phyloP scores from a whole-genome alignment of 441 rosid species.

The Croton laevigatus region DNA sequence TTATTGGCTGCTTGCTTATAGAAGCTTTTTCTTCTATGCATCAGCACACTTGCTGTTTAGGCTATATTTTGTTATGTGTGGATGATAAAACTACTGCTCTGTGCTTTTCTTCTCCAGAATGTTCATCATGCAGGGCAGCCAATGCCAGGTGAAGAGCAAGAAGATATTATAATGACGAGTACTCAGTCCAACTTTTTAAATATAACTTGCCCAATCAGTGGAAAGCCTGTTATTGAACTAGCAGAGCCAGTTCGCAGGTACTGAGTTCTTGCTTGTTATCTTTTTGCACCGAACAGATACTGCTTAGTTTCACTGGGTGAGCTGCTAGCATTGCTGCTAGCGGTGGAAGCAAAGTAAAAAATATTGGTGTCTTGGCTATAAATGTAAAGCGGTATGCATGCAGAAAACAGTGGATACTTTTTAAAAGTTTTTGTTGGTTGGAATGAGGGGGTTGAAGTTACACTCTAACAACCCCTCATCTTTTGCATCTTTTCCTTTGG shows the following conservation, averaged over 20 bases:
- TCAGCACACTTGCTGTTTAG: background rate
- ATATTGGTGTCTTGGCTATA: background rate
- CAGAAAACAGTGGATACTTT: background rate
- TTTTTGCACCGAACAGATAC: background rate
- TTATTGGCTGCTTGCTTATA: background rate
- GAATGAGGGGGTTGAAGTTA: background rate
- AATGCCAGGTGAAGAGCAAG: conserved; percentile 96
- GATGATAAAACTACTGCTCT: conserved; percentile 1
- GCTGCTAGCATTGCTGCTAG: background rate
- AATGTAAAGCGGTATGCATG: background rate
- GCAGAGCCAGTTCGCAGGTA: conserved; percentile 91
- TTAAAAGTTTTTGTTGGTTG: background rate
- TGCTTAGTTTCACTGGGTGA: conserved; percentile 1
- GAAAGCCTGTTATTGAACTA: conserved; percentile 71
- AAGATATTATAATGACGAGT: conserved; percentile 81
- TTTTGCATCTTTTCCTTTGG: background rate
- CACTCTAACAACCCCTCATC: background rate
- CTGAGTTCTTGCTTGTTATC: background rate
- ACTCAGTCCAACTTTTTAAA: conserved; percentile 81
- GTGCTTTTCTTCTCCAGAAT: conserved; percentile 44
- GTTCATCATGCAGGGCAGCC: conserved; percentile 87
- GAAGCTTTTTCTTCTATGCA: background rate
- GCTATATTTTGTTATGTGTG: background rate
- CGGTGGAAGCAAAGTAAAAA: background rate
- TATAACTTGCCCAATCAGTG: conserved; percentile 71